Base-by-base conservation (phyloP, 2,329 filamentous ascomycete species). In the Aspergillus versicolor region DNA sequence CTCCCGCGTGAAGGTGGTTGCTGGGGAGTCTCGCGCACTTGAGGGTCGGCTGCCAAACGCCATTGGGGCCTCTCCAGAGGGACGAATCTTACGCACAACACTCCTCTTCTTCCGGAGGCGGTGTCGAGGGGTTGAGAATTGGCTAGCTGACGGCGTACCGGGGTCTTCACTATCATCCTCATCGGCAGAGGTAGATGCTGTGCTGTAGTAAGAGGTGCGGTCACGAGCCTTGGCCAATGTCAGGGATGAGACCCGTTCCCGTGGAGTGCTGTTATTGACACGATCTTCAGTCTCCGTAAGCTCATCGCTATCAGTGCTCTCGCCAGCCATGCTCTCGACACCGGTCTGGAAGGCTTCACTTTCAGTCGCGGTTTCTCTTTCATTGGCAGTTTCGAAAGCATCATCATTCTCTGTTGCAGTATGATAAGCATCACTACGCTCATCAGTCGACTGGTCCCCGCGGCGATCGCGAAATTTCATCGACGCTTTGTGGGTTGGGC, bases 301-400 rank as follows among this genome's bases (percentile, higher is more conserved):
- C 63, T 92, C 89, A 60, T 91, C 91, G 56, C 86, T 89, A 53
- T 73, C 71, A 19, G 67, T 70, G 68, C 88, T 92, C 15, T 91
- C 89, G 66, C 82, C 82, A 53, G 80, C 81, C 61, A 87, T 76
- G 60, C 81, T 86, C 70, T 97, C 94, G 15, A 87, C 85, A n/a
- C 90, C 92, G 4, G 93, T 97, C 72, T 96, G 90, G 84, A 97
- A 97, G 61, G 91, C 91, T 65, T 97, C 93, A 11, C 92, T 96
- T 75, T 96, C 92, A 0, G 91, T 96, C 12, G 81, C 84, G 7
- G 79, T 82, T 54, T 84, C 84, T 27, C 86, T 86, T 74, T 97
- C 93, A 67, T 95, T 90, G 22, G 87, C 87, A 43, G 87, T 89
- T 70, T 89, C 86, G 60, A 89, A 89, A 41, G 80, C 82, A 70